These are phyloP conservation scores for Nicotiana rustica DNA, from an alignment of 305 asterid genomes.

Conservation along the genomic window DNA sequence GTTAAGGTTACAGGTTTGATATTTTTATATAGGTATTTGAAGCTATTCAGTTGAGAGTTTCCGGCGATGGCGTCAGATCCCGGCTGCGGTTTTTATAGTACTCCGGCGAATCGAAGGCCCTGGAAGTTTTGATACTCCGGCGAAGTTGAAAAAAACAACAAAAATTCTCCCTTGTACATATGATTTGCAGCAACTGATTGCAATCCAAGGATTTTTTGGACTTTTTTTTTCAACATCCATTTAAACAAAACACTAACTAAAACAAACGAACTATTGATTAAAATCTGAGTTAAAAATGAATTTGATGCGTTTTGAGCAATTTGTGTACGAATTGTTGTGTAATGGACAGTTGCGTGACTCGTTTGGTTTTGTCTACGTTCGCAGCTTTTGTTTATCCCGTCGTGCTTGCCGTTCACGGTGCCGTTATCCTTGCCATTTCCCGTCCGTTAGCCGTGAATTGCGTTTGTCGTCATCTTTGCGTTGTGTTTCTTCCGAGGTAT, in stretches of 20 bases:
- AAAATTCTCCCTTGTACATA: slow-evolving; percentile 63
- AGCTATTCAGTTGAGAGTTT: slow-evolving; percentile 18
- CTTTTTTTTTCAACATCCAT: slow-evolving; percentile 36
- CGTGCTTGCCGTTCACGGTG: slow-evolving; percentile 32
- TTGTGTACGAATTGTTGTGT: slow-evolving; percentile 1
- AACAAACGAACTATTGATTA: background rate
- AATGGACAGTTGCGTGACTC: slow-evolving; percentile 24
- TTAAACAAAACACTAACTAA: background rate
- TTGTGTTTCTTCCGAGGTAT: slow-evolving; percentile 37
- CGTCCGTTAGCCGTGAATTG: slow-evolving; percentile 22
- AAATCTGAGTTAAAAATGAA: background rate
- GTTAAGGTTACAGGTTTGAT: slow-evolving; percentile 49
- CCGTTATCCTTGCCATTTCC: background rate
- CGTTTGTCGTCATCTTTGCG: background rate
- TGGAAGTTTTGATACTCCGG: slow-evolving; percentile 51
- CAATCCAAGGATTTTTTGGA: slow-evolving; percentile 58
- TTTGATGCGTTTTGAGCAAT: background rate
- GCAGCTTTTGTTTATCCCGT: slow-evolving; percentile 21
- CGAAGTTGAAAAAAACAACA: slow-evolving; percentile 41
- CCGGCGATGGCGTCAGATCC: slow-evolving; percentile 35
- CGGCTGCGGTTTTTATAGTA: slow-evolving; percentile 49
- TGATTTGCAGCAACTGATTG: slow-evolving; percentile 46
- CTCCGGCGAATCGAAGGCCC: slow-evolving; percentile 53
- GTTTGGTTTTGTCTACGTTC: slow-evolving; percentile 13
- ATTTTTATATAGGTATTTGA: slow-evolving; percentile 38